These are phyloP conservation scores for Pichiaceae sp. DNA, from an alignment of 1,139 yeast species.

Conservation along the genomic window DNA sequence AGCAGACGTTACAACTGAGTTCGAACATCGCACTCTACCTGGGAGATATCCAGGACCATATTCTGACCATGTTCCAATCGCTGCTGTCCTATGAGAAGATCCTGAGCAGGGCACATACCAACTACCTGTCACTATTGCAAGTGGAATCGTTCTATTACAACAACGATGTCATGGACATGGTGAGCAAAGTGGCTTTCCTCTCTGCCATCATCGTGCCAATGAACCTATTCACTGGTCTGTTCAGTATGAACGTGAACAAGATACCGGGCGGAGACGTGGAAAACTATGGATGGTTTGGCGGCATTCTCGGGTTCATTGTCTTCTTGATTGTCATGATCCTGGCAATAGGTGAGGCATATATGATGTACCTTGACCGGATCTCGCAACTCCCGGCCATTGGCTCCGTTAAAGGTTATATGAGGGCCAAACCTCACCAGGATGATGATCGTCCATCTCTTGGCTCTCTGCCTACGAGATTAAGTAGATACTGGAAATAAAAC, in stretches of 20 bases:
- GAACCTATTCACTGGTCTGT: constrained; percentile 83
- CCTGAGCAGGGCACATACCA: constrained; percentile 83
- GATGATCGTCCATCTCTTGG: constrained; percentile 1
- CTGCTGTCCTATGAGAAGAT: constrained; percentile 86
- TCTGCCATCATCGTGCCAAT: constrained; percentile 90
- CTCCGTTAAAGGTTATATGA: not conserved
- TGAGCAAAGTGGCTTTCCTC: constrained; percentile 79
- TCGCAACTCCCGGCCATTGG: constrained; percentile 19
- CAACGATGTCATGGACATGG: constrained; percentile 74
- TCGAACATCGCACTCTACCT: constrained; percentile 80
- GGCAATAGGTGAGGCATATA: constrained; percentile 30
- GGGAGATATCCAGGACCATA: constrained; percentile 97
- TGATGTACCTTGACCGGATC: constrained; percentile 22
- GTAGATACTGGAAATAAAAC: not conserved
- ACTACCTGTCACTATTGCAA: constrained; percentile 88
- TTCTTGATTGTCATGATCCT: constrained; percentile 27
- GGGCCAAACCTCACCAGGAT: not conserved
- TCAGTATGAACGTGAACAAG: constrained; percentile 92
- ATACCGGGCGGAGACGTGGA: constrained; percentile 59
- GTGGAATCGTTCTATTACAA: constrained; percentile 85
- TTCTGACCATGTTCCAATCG: constrained; percentile 91
- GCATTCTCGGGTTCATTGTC: constrained; percentile 50
- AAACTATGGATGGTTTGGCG: constrained; percentile 55
- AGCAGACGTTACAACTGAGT: constrained; percentile 52
- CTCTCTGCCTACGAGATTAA: constrained; percentile 2